A percentile compares a stretch with the other conserved stretches of the same genome.
Evolutionary conservation across 768 basidiomycete genomes (phyloP).

Genomic region (Kwoniella bestiolae): DNA sequence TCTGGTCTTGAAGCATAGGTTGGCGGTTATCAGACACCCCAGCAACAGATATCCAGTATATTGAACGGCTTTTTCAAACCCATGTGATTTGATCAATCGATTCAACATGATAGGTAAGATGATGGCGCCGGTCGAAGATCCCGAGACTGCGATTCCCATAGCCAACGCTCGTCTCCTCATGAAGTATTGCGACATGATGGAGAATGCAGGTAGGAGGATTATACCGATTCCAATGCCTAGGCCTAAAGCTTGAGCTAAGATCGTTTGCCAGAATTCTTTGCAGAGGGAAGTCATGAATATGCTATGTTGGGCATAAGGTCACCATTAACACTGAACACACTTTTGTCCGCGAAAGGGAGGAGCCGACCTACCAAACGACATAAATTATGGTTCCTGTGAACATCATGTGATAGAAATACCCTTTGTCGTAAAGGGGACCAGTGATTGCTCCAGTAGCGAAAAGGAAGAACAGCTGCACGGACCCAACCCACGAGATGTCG

Average conservation of each 20-base stretch:
- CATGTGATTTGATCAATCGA: constrained; percentile 37
- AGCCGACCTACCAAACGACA: constrained; percentile 33
- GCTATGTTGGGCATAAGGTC: too few relatives aligned
- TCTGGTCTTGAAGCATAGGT: constrained; percentile 12
- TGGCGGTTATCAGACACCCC: constrained; percentile 33
- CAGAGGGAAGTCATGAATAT: constrained; percentile 45
- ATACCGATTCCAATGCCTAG: constrained; percentile 63
- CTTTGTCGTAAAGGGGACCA: constrained; percentile 57
- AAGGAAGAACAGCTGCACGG: constrained; percentile 56
- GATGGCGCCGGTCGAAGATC: constrained; percentile 56
- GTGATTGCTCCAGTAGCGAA: constrained; percentile 48
- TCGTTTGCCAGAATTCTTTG: constrained; percentile 39
- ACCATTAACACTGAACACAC: too few relatives aligned
- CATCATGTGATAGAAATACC: constrained; percentile 48
- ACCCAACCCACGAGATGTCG: constrained; percentile 58
- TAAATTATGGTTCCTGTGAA: constrained; percentile 35
- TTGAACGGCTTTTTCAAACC: constrained; percentile 39
- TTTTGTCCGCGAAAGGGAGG: background rate
- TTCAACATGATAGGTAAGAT: constrained; percentile 58
- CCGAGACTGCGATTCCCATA: constrained; percentile 60
- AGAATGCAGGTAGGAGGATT: constrained; percentile 63
- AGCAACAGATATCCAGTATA: constrained; percentile 34
- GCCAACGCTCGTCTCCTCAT: constrained; percentile 58
- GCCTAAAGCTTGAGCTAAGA: constrained; percentile 48
- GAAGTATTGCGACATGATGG: constrained; percentile 63